Percentiles rank a stretch among this genome's conserved stretches.
These are phyloP conservation scores for Globisporangium nagaii DNA, from an alignment of 352 stramenopile species.

Conservation along the genomic window DNA sequence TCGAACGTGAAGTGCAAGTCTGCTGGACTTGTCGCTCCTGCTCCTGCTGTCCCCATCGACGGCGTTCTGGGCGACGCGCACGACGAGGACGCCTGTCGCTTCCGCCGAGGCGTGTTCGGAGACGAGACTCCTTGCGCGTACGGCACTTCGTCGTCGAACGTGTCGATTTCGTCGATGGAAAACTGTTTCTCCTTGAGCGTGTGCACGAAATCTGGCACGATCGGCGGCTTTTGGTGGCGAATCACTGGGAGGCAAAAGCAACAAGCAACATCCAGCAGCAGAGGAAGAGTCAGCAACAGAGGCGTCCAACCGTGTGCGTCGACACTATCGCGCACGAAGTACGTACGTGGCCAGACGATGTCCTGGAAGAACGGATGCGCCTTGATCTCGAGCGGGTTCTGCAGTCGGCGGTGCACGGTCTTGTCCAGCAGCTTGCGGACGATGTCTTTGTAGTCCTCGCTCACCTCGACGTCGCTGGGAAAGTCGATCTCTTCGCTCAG, in stretches of 20 bases:
- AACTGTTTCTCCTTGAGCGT: slow-evolving; percentile 22
- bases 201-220: slow-evolving; percentile 33
- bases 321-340: background rate
- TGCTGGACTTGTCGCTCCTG: background rate
- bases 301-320: too few species aligned
- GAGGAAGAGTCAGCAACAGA: too few species aligned
- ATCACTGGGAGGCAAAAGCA: slow-evolving; percentile 20
- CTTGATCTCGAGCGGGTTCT: slow-evolving; percentile 90
- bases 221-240: slow-evolving; percentile 37
- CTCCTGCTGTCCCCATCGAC: too few species aligned
- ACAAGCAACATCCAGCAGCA: background rate
- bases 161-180: slow-evolving; percentile 15
- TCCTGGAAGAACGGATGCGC: slow-evolving; percentile 89
- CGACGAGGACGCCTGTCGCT: background rate
- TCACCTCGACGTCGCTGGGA: slow-evolving; percentile 48
- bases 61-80: slow-evolving; percentile 3
- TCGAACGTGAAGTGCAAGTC: background rate
- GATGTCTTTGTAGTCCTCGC: slow-evolving; percentile 63
- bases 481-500: slow-evolving; percentile 45
- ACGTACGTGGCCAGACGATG: slow-evolving; percentile 82
- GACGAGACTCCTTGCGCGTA: slow-evolving; percentile 18
- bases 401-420: slow-evolving; percentile 52
- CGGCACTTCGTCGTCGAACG: slow-evolving; percentile 39
- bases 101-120: slow-evolving; percentile 11
- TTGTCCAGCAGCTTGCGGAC: slow-evolving; percentile 40